Conservation (phyloP, 2,329 filamentous ascomycete genomes). For the Fusarium temperatum region DNA sequence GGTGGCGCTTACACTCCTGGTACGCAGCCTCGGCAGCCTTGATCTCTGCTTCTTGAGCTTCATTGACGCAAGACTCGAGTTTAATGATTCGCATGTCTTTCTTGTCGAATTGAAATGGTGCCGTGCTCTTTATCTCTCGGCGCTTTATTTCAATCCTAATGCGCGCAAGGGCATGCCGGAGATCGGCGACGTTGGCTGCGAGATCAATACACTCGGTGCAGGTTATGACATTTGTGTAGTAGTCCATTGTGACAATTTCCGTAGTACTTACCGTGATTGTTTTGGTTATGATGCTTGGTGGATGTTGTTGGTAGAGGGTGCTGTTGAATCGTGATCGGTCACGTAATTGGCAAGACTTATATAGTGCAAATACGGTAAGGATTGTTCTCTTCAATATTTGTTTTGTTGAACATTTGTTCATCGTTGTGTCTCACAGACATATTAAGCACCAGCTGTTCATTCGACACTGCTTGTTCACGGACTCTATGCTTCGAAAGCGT, state of each 20-base stretch:
- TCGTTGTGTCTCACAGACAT: too few relatives aligned
- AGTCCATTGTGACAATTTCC: not conserved
- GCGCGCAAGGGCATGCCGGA: fast-evolving
- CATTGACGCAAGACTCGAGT: not conserved
- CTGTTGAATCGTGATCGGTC: fast-evolving
- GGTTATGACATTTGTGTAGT: not conserved
- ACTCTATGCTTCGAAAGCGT: fast-evolving
- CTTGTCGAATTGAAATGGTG: not conserved
- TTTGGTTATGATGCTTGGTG: fast-evolving
- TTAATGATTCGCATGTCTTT: not conserved
- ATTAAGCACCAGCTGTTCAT: not conserved
- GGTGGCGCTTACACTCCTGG: not conserved
- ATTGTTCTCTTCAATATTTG: not conserved
- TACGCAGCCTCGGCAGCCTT: not conserved
- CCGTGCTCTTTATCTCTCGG: not conserved
- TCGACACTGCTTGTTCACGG: fast-evolving
- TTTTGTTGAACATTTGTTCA: too few relatives aligned
- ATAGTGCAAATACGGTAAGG: fast-evolving
- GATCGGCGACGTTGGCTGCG: not conserved
- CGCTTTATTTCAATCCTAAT: not conserved
- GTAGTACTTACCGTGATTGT: fast-evolving
- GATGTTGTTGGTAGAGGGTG: too few relatives aligned
- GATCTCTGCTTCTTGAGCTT: not conserved
- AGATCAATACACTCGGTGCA: not conserved
- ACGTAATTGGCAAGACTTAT: not conserved